A percentile compares a stretch with the other conserved stretches of the same genome.
phyloP scores from a whole-genome alignment of 2,329 filamentous ascomycete genomes.

The Colletotrichum truncatum region DNA sequence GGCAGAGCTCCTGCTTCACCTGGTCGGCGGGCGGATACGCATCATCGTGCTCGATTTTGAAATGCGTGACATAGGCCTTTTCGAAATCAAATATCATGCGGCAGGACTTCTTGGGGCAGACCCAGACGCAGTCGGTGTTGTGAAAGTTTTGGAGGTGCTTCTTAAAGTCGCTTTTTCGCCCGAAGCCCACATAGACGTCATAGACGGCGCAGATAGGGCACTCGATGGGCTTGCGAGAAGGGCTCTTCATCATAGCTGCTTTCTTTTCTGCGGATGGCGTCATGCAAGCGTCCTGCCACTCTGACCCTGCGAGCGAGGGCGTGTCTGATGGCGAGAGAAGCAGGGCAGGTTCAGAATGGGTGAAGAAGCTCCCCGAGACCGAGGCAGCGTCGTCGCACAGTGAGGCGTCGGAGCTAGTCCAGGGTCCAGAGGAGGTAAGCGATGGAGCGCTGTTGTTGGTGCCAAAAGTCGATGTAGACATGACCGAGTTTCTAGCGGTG shows the following conservation, averaged over 20 bases:
- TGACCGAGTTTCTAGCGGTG: conserved; percentile 40
- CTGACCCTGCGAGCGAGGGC: conserved; percentile 15
- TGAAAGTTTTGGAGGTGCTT: conserved; percentile 60
- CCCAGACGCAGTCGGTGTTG: conserved; percentile 51
- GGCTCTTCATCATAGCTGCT: not conserved
- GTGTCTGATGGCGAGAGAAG: conserved; percentile 46
- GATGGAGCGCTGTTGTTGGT: conserved; percentile 51
- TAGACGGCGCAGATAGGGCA: conserved; percentile 57
- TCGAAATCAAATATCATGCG: conserved; percentile 55
- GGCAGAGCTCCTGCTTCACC: conserved; percentile 51
- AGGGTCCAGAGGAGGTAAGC: conserved; percentile 39
- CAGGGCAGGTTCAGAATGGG: conserved; percentile 45
- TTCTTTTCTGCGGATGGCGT: conserved; percentile 49
- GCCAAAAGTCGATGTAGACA: conserved; percentile 51
- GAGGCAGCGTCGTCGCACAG: conserved; percentile 49
- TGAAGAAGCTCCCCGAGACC: conserved; percentile 43
- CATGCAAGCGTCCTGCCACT: conserved; percentile 14
- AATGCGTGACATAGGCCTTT: conserved; percentile 53
- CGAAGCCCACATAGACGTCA: conserved; percentile 55
- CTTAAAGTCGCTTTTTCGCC: conserved; percentile 58
- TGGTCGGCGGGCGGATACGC: conserved; percentile 44
- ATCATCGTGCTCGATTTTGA: conserved; percentile 49
- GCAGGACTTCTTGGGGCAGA: conserved; percentile 52
- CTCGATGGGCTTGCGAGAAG: conserved; percentile 37
- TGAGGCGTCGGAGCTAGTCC: conserved; percentile 52